These are phyloP conservation scores for Aspergillus funiculosus DNA, from an alignment of 495 filamentous ascomycete species.

Conservation along the genomic window DNA sequence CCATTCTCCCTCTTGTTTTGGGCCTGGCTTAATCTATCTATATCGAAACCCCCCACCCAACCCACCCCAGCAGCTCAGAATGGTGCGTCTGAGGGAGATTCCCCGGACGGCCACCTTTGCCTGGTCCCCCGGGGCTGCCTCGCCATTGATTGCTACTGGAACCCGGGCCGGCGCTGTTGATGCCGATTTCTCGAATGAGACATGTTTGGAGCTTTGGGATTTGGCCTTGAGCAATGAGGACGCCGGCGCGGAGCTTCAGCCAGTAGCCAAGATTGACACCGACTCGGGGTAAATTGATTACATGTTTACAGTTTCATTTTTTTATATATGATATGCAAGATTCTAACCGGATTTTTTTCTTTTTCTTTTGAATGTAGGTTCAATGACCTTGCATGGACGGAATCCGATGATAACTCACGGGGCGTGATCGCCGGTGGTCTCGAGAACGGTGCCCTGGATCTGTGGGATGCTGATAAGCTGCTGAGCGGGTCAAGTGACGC, in stretches of 20 bases:
- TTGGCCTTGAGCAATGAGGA: conserved; percentile 68
- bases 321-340: no score
- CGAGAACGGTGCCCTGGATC: conserved; percentile 90
- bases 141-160: conserved; percentile 86
- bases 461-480: conserved; percentile 93
- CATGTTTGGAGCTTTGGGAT: conserved; percentile 95
- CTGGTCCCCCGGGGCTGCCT: conserved; percentile 75
- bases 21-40: conserved; percentile 16
- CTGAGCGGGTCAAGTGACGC: conserved; percentile 64
- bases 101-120: conserved; percentile 94
- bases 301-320: no score
- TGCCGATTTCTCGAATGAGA: conserved; percentile 96
- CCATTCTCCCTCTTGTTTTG: conserved; percentile 8
- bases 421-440: conserved; percentile 93
- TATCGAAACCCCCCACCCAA: conserved; percentile 12
- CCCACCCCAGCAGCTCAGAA: conserved; percentile 43
- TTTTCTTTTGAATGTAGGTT: conserved; percentile 65
- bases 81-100: conserved; percentile 94
- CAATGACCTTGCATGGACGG: conserved; percentile 93
- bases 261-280: conserved; percentile 72
- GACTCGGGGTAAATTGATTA: conserved; percentile 70
- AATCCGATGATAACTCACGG: conserved; percentile 64
- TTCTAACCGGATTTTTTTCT: conserved; percentile 15
- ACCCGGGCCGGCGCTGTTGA: conserved; percentile 92
- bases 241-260: conserved; percentile 75